Base-by-base conservation (phyloP, 2,329 filamentous ascomycete species). In the Dactylonectria macrodidyma region DNA sequence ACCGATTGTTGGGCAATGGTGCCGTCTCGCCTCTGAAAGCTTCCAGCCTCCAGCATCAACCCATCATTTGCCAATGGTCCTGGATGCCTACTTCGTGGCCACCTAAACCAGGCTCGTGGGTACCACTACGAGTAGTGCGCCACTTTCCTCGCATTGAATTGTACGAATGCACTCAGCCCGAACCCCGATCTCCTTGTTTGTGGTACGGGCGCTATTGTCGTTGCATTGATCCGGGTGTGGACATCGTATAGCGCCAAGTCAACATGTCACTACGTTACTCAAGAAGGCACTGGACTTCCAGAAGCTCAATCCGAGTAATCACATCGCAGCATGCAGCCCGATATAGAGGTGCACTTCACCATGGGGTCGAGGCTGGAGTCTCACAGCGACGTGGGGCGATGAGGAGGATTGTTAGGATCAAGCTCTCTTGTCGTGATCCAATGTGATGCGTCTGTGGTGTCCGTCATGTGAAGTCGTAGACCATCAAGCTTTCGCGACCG, bases 401-500 rank as follows among this genome's bases (percentile, higher is more conserved):
- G 26, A 3, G 34, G 46, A 48, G 19, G 55, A 62, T 44, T 36
- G 30, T 22, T 26, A 22, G 26, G 36, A 34, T 22, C 34, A 16
- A 22, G 24, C 10, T 16, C 33, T 46, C 14, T 46, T n/a, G 3
- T 7, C 19, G 22, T 57, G 26, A 30, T 46, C 48, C 62, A 59
- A 64, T 62, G 30, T 26, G 19, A 41, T 38, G 50, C 30, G 34
- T 65, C 33, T 36, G 50, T 61, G 54, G 52, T 57, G 50, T 14
- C 33, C 22, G 30, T 80, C 73, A 83, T n/a, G 93, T 94, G 81
- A 98, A 98, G 80, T 97, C 93, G 78, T 97, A 97, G 50, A 96
- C 90, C 77, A 95, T 88, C 69, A 97, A 80, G 68, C 92, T 90
- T 77, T 95, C 93, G 46, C 87, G 87, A 1, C 93, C 93, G 30